Conservation (phyloP, 345 rosid species). For the Salix viminalis region DNA sequence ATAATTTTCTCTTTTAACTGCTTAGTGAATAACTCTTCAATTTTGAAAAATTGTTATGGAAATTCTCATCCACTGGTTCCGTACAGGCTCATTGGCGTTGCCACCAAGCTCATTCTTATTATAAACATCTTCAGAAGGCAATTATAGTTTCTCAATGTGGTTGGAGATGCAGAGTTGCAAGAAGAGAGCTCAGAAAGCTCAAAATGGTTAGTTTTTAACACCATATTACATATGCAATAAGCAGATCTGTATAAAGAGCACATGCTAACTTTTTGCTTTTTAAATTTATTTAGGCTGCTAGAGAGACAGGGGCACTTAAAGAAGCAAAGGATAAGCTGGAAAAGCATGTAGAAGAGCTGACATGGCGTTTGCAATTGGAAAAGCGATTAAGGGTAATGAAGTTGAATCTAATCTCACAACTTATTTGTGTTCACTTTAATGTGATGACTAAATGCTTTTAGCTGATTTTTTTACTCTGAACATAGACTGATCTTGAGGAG, state of each 20-base stretch:
- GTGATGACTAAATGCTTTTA: background rate
- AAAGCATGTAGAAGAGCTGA: constrained; percentile 66
- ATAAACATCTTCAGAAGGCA: constrained; percentile 32
- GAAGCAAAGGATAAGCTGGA: constrained; percentile 77
- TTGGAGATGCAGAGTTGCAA: constrained; percentile 41
- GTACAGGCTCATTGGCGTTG: constrained; percentile 38
- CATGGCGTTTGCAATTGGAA: constrained; percentile 71
- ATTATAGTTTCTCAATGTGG: constrained; percentile 30
- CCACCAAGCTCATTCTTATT: constrained; percentile 30
- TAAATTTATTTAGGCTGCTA: constrained; percentile 45
- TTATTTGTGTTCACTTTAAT: constrained; percentile 8
- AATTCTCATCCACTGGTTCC: constrained; percentile 18
- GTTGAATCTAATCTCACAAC: background rate
- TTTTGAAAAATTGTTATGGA: constrained; percentile 9
- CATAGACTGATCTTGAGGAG: constrained; percentile 62
- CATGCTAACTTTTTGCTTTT: constrained; percentile 1
- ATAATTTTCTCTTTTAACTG: background rate
- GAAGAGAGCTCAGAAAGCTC: constrained; percentile 39
- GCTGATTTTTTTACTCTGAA: background rate
- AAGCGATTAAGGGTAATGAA: constrained; percentile 56
- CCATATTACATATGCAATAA: background rate
- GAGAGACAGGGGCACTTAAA: constrained; percentile 73
- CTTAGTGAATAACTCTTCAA: constrained; percentile 3
- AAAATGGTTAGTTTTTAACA: constrained; percentile 32
- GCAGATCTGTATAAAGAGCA: background rate